phyloP scores from a whole-genome alignment of 495 filamentous ascomycete genomes.

The Thermothielavioides terrestris region DNA sequence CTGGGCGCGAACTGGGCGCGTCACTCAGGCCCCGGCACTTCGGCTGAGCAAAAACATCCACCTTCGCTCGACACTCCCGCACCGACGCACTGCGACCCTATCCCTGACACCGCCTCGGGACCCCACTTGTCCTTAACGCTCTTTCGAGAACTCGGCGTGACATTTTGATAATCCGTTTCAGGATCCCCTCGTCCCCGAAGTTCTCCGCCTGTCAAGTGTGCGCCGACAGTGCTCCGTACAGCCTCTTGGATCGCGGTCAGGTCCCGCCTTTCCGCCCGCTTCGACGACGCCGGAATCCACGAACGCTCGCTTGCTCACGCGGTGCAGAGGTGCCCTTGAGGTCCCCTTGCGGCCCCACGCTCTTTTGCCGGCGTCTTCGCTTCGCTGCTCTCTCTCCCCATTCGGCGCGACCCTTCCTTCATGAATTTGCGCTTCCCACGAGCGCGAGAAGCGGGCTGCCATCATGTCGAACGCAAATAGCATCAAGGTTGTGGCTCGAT shows the following conservation, averaged over 20 bases:
- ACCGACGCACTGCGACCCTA: not conserved
- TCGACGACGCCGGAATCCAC: not conserved
- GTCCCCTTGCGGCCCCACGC: not conserved
- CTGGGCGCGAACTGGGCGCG: slow-evolving; percentile 10
- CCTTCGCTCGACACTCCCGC: too few species aligned
- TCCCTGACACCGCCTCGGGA: slow-evolving; percentile 10
- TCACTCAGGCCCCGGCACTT: slow-evolving; percentile 6
- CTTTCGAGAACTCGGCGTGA: slow-evolving; percentile 4
- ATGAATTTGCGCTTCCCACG: slow-evolving; percentile 30
- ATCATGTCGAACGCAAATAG: slow-evolving; percentile 47
- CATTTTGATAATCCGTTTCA: slow-evolving; percentile 5
- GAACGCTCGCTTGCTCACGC: not conserved
- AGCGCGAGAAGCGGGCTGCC: slow-evolving; percentile 28
- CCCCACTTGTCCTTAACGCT: slow-evolving; percentile 1
- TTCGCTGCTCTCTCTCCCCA: not conserved
- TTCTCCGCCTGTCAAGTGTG: slow-evolving; percentile 4
- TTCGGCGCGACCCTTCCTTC: slow-evolving; percentile 12
- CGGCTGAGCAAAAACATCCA: too few species aligned
- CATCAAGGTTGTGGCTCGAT: slow-evolving; percentile 86
- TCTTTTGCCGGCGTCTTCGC: not conserved
- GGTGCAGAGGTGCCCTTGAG: not conserved
- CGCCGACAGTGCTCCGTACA: not conserved
- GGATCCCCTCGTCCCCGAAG: not conserved
- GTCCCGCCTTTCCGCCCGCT: not conserved
- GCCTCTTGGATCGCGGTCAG: not conserved